Base-by-base conservation (phyloP, 2,329 filamentous ascomycete genomes). In the Apiospora malaysiana region DNA sequence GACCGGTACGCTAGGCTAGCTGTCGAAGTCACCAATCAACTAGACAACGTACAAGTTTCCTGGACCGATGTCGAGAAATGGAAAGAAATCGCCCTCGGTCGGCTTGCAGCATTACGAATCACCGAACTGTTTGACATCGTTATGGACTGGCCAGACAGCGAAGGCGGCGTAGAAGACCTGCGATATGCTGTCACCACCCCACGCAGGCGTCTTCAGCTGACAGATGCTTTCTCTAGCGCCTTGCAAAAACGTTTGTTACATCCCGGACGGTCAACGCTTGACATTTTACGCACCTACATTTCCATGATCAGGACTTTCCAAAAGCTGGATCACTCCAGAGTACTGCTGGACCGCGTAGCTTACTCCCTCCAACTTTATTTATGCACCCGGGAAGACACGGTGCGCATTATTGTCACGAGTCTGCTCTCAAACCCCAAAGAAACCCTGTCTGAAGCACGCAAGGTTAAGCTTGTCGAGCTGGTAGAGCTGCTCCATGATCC, bases 121-220 rank as follows among this genome's bases (percentile, higher is more conserved):
- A 85, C 87, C 9, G 90, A 94, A 77, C 84, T 96, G 12, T 95
- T 94, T 76, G 92, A 95, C 77, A 94, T 95, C 77, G 90, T 94
- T 65, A 86, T 93, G 71, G 85, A 88, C 70, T 96, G 93, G 93
- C 92, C 93, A 4, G 81, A 86, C 46, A 94, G 91, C 74, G 85
- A 87, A 70, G 91, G 91, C 2, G 94, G 91, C 0, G 86, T 96
- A 2, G 88, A 93, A 42, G 94, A 96, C 77, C 87, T 95, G 73
- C 87, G 91, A 72, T 88, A 91, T 69, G 90, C 91, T 65, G 88
- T 94, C 42, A 92, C 89, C 14, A 91, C 91, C 1, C 87, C 92
- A 3, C 88, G 90, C 70, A 88, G 90, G 45, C 91, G 94, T 68
- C 83, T 92, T 25, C 87, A 93, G 74, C 85, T 96, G 12, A 94